Evolutionary conservation across 345 rosid species (phyloP), one percentile per base, ranked within the genome.

Genomic region (Corymbia maculata): DNA sequence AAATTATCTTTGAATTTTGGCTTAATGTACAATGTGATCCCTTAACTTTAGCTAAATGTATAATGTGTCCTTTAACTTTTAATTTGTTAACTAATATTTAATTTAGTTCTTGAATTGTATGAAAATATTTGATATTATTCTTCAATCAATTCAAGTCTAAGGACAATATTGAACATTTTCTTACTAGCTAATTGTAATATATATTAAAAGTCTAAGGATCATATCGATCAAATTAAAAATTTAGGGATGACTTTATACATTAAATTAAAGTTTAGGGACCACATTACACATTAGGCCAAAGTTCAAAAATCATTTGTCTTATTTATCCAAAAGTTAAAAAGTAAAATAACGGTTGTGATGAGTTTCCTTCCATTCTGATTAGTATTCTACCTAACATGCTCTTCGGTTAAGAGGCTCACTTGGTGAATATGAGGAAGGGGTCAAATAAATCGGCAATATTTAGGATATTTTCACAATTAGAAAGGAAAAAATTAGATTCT

Each of bases 11-110:
- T 21, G 11, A 55, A 0, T 55, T 55, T 55, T 55, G 0, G 59
- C 0, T 0, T 0, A 21, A 21, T 55, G 0, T 53, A 53, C 0
- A 0, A 53, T 0, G 24, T 53, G 24, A 53, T 7, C 0, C 19
- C 24, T 19, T 16, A 52, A 52, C 7, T 16, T 52, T 52, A 52
- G 53, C 16, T 52, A 3, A 52, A 16, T 52, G 9, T 52, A 0
- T 14, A 52, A 52, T 17, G 3, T 4, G 16, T 52, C 22, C 9
- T 0, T 17, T 8, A 17, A 52, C 3, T 52, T 52, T 52, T 52
- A 7, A 52, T 52, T 52, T 52, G 57, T 52, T 52, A 7, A 52
- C 16, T 52, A 52, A 52, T 52, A 0, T 52, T 52, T 8, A 52
- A 52, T 52, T 52, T 52, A 52, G 1, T 52, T 0, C 22, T 4